Percentiles rank a stretch among this genome's conserved stretches.
Evolutionary conservation across 140 eudicot species (phyloP).

Genomic region (Anethum foeniculum): DNA sequence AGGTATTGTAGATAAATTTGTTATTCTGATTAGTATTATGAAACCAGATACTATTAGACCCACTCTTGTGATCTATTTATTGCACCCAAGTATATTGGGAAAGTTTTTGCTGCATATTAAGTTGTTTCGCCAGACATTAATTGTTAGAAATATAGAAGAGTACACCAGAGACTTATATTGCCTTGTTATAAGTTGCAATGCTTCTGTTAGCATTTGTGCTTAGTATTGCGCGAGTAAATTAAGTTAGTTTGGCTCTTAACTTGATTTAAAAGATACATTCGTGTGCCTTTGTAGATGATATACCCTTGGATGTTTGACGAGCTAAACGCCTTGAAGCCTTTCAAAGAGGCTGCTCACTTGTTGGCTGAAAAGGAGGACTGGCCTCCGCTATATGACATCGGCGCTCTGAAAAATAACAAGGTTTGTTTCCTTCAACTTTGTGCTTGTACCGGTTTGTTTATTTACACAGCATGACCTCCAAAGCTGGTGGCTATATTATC

Average conservation of each 20-base stretch:
- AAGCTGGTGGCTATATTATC: neutral
- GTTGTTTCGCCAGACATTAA: neutral
- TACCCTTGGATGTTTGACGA: slow-evolving; percentile 97
- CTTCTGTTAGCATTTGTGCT: neutral
- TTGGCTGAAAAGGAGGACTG: slow-evolving; percentile 83
- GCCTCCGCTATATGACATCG: slow-evolving; percentile 79
- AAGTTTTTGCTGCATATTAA: neutral
- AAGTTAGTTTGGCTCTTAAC: neutral
- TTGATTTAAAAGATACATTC: neutral
- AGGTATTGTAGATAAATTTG: slow-evolving; percentile 35
- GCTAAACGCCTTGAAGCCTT: slow-evolving; percentile 69
- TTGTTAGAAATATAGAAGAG: neutral
- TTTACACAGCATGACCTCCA: neutral
- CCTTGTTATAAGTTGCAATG: neutral
- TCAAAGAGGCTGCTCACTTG: slow-evolving; percentile 73
- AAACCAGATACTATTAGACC: neutral
- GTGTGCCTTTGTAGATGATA: slow-evolving; percentile 52
- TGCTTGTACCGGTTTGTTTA: neutral
- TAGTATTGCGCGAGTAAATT: neutral
- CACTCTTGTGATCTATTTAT: neutral
- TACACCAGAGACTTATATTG: neutral
- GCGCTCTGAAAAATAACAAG: slow-evolving; percentile 51
- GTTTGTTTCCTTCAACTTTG: slow-evolving; percentile 25
- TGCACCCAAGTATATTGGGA: neutral
- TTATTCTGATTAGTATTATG: slow-evolving; percentile 1